Percentiles rank a stretch among this genome's conserved stretches.
Evolutionary conservation across 352 stramenopile genomes (phyloP).

Genomic region (Nothophytophthora sp.): DNA sequence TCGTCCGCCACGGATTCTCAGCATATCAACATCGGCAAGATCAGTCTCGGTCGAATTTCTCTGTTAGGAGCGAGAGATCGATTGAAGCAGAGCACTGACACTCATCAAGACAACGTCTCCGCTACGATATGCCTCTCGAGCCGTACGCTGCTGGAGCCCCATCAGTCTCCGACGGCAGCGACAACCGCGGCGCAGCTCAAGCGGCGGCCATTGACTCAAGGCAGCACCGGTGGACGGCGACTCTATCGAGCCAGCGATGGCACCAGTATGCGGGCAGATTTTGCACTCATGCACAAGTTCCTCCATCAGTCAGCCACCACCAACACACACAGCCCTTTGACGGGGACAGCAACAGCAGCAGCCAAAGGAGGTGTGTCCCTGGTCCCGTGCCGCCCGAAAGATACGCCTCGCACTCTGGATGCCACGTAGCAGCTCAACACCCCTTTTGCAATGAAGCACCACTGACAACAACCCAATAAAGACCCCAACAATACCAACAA

Average conservation of each 20-base stretch:
- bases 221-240: constrained; percentile 32
- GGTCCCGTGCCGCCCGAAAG: constrained; percentile 25
- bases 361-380: neutral
- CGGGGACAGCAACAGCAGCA: neutral
- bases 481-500: neutral
- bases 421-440: too few species aligned
- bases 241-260: constrained; percentile 33
- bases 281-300: constrained; percentile 73
- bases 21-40: constrained; percentile 70
- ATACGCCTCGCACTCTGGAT: constrained; percentile 12
- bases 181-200: constrained; percentile 30
- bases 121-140: constrained; percentile 18
- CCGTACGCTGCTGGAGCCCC: constrained; percentile 12
- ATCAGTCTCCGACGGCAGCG: constrained; percentile 20
- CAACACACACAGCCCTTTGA: constrained; percentile 6
- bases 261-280: constrained; percentile 33
- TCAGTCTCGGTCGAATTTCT: constrained; percentile 52
- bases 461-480: constrained; percentile 3
- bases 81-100: constrained; percentile 7
- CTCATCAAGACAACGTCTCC: constrained; percentile 2
- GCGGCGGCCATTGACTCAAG: constrained; percentile 48
- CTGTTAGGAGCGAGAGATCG: constrained; percentile 55
- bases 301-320: constrained; percentile 46
- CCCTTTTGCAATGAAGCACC: constrained; percentile 20
- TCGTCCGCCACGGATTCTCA: constrained; percentile 10